Base-by-base conservation (phyloP, 768 basidiomycete genomes). In the Crepidotus variabilis region DNA sequence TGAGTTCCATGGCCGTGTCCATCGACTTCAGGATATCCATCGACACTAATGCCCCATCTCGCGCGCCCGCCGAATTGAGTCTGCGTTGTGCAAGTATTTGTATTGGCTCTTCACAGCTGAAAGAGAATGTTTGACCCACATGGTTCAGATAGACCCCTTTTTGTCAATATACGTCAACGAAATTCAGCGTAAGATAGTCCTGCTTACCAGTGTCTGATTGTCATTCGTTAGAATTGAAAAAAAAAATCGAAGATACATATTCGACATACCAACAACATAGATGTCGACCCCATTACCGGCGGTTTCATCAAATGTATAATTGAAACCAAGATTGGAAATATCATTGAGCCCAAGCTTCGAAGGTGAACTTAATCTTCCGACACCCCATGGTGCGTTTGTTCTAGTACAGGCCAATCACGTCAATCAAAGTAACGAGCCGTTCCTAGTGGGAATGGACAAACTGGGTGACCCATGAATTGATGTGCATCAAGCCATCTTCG, bases 1-100 rank as follows among this genome's bases (percentile, higher is more conserved):
- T 76, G 75, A 34, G 77, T 76, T 20, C 77, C 78, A 55, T 78
- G 76, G 16, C 76, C 76, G 59, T 74, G 64, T n/a, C 71, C 73
- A 60, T 78, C 77, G 36, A 64, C 63, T n/a, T 22, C 54, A 3
- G 52, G 28, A 54, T 65, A 63, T 45, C 58, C 63, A 13, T 71
- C 71, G 52, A 77, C 75, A 32, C 69, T 72, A 1, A 66, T 62
- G 9, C 77, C 78, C 72, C 73, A 77, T 16, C 54, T 60, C 16
- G 77, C 78, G 34, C 78, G 75, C 2, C 75, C 76, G 55, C 66
- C 73, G 54, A 79, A 79, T 56, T 74, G 62, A 16, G 47, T 49
- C 74, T 75, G 58, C 18, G 13, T 51, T 35, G 7, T 7, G 16
- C n/a, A n/a, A n/a, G n/a, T n/a, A n/a, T 36, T 14, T 58, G 10